phyloP scores from a whole-genome alignment of 495 filamentous ascomycete genomes.

The Neurospora sp. region DNA sequence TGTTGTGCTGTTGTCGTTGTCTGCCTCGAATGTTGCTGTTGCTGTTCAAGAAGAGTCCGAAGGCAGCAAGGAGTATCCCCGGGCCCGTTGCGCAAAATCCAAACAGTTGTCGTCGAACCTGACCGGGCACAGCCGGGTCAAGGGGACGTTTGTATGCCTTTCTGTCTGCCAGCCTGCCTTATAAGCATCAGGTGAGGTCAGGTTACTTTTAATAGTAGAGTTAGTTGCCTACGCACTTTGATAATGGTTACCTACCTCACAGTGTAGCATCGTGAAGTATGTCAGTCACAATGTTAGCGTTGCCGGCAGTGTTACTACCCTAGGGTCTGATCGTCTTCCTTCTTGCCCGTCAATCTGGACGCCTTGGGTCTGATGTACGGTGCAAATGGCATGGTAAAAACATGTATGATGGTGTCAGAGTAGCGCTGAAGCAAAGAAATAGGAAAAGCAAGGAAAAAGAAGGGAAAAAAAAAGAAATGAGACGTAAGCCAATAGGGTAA shows the following conservation, averaged over 20 bases:
- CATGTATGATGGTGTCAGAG: neutral
- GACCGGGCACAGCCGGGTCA: neutral
- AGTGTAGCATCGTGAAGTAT: neutral
- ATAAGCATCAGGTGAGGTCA: neutral
- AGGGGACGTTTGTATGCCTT: neutral
- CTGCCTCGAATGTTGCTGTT: neutral
- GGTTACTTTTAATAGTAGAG: neutral
- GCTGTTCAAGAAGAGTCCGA: neutral
- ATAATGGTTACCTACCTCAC: neutral
- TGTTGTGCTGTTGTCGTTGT: neutral
- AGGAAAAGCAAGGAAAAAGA: neutral
- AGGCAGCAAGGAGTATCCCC: neutral
- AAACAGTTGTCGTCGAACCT: neutral
- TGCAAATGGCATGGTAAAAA: neutral
- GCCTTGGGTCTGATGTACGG: neutral
- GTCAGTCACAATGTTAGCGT: neutral
- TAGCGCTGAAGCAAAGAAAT: neutral
- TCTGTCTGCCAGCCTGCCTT: neutral
- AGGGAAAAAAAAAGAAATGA: neutral
- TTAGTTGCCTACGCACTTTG: neutral
- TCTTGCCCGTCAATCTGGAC: neutral
- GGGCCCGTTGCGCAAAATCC: neutral
- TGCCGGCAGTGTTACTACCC: neutral
- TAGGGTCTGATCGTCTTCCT: neutral
- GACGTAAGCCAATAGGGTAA: neutral